Conservation (phyloP, 441 rosid genomes). For the Viola pubescens region DNA sequence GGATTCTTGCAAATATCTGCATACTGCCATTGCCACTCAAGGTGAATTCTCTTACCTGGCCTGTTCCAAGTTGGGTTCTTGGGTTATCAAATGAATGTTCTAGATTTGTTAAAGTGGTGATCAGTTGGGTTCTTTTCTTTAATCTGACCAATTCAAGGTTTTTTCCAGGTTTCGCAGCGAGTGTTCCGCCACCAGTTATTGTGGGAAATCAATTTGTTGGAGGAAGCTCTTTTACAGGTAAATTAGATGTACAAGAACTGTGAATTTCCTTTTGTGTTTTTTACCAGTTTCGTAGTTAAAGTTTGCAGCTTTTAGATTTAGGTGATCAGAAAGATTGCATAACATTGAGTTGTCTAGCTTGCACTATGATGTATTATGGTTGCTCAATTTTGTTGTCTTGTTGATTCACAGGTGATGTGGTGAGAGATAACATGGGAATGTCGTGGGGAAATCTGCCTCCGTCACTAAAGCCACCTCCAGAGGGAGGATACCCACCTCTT, state of each 20-base stretch:
- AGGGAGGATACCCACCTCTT: constrained; percentile 54
- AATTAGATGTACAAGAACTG: background rate
- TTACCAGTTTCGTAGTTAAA: background rate
- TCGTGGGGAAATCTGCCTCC: constrained; percentile 82
- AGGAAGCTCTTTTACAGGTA: constrained; percentile 24
- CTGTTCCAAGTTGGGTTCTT: no score
- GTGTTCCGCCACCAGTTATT: constrained; percentile 10
- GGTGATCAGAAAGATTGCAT: background rate
- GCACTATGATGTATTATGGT: background rate
- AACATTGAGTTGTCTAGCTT: no score
- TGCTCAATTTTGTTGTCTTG: background rate
- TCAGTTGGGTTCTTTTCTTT: no score
- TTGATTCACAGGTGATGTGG: constrained; percentile 33
- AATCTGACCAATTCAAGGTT: no score
- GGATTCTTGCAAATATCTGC: constrained; percentile 72
- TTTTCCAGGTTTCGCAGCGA: constrained; percentile 13
- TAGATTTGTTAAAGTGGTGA: no score
- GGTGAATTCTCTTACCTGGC: constrained; percentile 5
- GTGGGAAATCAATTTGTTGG: constrained; percentile 22
- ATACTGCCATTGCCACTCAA: constrained; percentile 24
- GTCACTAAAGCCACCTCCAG: constrained; percentile 80
- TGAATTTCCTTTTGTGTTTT: background rate
- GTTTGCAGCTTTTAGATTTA: background rate
- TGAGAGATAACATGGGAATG: constrained; percentile 34
- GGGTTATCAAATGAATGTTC: no score